These are phyloP conservation scores for Agaricus bisporus DNA, from an alignment of 768 basidiomycete species.

Conservation along the genomic window DNA sequence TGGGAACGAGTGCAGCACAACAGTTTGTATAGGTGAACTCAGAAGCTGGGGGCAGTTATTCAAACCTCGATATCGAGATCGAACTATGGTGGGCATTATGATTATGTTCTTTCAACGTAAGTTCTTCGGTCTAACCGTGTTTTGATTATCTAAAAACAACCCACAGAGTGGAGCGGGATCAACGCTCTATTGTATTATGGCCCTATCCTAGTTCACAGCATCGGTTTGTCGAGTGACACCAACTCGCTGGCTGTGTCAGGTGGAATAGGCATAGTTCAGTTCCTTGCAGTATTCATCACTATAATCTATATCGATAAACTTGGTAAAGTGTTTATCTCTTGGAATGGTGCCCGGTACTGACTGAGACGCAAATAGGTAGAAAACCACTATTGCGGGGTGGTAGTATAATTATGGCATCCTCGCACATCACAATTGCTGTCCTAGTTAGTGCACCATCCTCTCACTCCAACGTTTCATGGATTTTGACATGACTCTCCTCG, in stretches of 20 bases:
- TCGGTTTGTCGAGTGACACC: constrained; percentile 57
- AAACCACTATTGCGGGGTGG: constrained; percentile 63
- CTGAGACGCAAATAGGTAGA: constrained; percentile 36
- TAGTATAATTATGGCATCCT: constrained; percentile 53
- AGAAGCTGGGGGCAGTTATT: constrained; percentile 55
- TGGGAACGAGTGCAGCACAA: constrained; percentile 11
- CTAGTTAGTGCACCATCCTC: constrained; percentile 35
- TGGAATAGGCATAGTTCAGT: constrained; percentile 74
- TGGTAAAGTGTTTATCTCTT: constrained; percentile 29
- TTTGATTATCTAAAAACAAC: background rate
- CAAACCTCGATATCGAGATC: constrained; percentile 41
- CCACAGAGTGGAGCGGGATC: constrained; percentile 79
- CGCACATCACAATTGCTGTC: constrained; percentile 60
- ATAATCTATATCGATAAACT: constrained; percentile 64
- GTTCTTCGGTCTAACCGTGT: constrained; percentile 16
- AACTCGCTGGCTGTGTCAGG: constrained; percentile 66
- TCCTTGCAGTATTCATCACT: constrained; percentile 68
- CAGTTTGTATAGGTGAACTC: constrained; percentile 27
- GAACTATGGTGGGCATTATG: constrained; percentile 64
- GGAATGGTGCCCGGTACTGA: too few relatives aligned
- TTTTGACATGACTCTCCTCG: background rate
- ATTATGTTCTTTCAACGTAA: constrained; percentile 83
- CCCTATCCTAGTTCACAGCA: constrained; percentile 57
- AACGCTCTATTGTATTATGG: constrained; percentile 83
- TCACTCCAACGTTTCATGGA: background rate